phyloP scores from a whole-genome alignment of 2,329 filamentous ascomycete species.

The Xylariaceae sp. region DNA sequence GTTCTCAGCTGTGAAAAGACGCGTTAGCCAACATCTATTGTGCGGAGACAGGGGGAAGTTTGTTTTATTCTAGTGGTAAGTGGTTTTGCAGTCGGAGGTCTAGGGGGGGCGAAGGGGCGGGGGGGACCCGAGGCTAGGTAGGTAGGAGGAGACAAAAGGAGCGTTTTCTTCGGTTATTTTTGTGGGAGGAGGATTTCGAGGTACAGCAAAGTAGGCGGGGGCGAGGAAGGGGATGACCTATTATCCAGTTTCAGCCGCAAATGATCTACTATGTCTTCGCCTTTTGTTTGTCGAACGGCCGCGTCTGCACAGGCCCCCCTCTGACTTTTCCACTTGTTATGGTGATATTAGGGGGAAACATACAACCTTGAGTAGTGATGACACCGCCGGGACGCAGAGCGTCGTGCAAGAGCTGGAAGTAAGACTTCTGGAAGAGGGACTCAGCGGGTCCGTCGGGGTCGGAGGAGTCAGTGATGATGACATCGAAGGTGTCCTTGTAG shows the following conservation, averaged over 20 bases:
- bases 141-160: constrained; percentile 2
- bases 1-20: constrained; percentile 71
- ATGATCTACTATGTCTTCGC: constrained; percentile 21
- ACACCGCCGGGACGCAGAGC: constrained; percentile 93
- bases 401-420: constrained; percentile 89
- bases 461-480: constrained; percentile 98
- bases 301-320: constrained; percentile 1
- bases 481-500: constrained; percentile 95
- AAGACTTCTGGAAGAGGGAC: constrained; percentile 95
- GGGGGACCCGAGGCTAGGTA: neutral
- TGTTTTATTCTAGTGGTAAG: neutral
- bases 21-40: constrained; percentile 6
- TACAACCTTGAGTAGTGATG: constrained; percentile 99
- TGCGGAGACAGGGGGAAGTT: neutral
- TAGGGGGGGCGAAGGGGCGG: neutral
- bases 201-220: constrained; percentile 2
- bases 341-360: constrained; percentile 66
- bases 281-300: neutral
- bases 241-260: constrained; percentile 18
- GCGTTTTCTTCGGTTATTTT: neutral
- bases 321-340: neutral
- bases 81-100: neutral
- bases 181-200: neutral
- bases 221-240: constrained; percentile 18
- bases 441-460: constrained; percentile 96